phyloP scores from a whole-genome alignment of 139 green algal species.

The Mesostigma viride region DNA sequence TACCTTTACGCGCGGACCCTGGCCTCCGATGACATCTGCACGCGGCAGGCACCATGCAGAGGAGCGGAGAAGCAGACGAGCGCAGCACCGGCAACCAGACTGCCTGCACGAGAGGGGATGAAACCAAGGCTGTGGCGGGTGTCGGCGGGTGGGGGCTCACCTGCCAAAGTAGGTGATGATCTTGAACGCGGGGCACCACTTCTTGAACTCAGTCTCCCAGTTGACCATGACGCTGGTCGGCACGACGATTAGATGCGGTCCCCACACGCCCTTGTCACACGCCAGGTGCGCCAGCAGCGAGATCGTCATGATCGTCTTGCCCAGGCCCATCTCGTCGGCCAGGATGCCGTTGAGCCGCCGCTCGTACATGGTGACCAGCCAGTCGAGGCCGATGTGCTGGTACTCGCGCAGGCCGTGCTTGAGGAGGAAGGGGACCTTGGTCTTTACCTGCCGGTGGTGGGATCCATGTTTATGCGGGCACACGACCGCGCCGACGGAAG shows the following conservation, averaged over 20 bases:
- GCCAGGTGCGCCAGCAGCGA: constrained; percentile 80
- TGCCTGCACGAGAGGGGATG: no score
- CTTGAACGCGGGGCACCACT: constrained; percentile 97
- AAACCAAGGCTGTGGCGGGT: no score
- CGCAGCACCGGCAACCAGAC: no score
- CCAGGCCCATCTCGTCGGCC: constrained; percentile 84
- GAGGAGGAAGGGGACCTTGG: constrained; percentile 77
- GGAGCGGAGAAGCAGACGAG: no score
- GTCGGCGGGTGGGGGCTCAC: no score
- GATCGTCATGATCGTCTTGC: constrained; percentile 96
- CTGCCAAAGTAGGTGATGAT: constrained; percentile 97
- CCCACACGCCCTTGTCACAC: constrained; percentile 61
- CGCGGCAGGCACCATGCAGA: no score
- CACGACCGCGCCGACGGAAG: no score
- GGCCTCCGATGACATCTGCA: no score
- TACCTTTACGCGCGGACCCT: no score
- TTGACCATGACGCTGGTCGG: constrained; percentile 91
- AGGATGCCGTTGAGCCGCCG: constrained; percentile 87
- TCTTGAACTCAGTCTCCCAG: constrained; percentile 99
- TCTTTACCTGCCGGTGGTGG: background rate
- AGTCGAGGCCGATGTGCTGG: constrained; percentile 92
- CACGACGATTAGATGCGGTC: constrained; percentile 93
- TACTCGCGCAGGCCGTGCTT: constrained; percentile 84
- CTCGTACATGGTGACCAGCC: constrained; percentile 87
- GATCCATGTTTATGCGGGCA: no score